A percentile compares a stretch with the other conserved stretches of the same genome.
Evolutionary conservation across 108 stramenopile species (phyloP).

Genomic region (Hondaea fermentalgiana): DNA sequence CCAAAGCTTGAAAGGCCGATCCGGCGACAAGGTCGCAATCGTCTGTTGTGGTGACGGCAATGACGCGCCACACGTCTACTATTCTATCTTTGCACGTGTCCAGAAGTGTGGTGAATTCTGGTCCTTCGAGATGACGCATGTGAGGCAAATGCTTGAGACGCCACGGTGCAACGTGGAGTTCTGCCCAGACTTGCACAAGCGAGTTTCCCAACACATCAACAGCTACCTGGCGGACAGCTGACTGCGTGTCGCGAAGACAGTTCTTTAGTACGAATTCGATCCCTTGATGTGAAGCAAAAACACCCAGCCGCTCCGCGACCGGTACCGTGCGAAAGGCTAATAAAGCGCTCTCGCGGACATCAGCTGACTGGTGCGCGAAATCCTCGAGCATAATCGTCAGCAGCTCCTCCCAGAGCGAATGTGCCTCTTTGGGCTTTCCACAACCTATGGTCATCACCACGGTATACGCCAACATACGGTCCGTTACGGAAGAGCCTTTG

Average conservation of each 20-base stretch:
- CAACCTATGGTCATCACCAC: not conserved
- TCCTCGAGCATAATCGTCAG: not conserved
- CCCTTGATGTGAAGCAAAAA: not conserved
- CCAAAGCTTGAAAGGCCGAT: not conserved
- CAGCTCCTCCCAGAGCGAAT: not conserved
- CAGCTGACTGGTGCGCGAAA: not conserved
- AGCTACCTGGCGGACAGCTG: not conserved
- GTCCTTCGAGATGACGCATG: not conserved
- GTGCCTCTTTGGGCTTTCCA: not conserved
- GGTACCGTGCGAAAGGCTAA: not conserved
- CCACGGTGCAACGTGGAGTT: not conserved
- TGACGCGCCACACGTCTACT: not conserved
- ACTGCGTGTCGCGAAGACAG: not conserved
- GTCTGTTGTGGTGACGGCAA: not conserved
- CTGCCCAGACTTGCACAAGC: not conserved
- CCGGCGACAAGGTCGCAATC: not conserved
- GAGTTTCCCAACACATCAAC: not conserved
- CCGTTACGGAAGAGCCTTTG: not conserved
- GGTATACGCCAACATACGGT: not conserved
- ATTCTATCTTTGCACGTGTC: not conserved
- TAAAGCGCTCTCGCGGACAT: not conserved
- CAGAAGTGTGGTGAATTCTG: not conserved
- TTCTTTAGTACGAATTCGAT: not conserved
- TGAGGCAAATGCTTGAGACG: not conserved
- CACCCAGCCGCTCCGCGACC: not conserved